Conservation (phyloP, 257 asterid species). For the Ophiorrhiza pumila region DNA sequence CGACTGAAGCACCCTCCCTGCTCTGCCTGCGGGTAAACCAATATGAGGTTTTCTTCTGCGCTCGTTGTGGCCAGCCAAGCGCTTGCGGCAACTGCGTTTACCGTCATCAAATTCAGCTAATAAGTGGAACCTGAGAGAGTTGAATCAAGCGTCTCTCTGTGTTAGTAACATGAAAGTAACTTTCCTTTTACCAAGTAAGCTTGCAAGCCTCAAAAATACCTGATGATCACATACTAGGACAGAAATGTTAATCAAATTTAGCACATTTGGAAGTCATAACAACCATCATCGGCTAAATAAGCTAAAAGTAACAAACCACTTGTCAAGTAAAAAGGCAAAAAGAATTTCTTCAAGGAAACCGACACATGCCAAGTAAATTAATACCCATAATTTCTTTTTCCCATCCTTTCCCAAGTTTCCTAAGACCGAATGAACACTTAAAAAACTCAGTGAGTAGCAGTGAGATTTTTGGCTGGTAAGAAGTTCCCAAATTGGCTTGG, state of each 20-base stretch:
- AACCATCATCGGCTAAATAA: background rate
- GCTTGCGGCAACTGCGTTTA: constrained; percentile 50
- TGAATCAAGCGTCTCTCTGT: background rate
- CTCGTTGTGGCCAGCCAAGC: constrained; percentile 51
- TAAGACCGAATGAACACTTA: background rate
- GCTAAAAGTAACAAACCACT: too few species aligned
- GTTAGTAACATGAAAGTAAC: background rate
- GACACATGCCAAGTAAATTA: background rate
- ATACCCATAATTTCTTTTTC: background rate
- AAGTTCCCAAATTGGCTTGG: background rate
- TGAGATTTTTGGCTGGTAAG: background rate
- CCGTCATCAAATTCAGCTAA: constrained; percentile 50
- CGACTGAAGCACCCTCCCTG: constrained; percentile 23
- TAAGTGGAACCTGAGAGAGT: constrained; percentile 34
- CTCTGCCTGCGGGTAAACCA: constrained; percentile 20
- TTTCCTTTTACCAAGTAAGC: background rate
- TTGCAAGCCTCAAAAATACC: background rate
- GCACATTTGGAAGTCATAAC: background rate
- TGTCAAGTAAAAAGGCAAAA: too few species aligned
- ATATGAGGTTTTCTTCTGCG: constrained; percentile 41
- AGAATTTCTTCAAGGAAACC: too few species aligned
- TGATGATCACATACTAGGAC: background rate
- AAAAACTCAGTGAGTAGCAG: background rate
- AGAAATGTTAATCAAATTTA: background rate
- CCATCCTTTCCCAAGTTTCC: background rate